phyloP scores from a whole-genome alignment of 805 yeast species.

The Starmerella roubikii region DNA sequence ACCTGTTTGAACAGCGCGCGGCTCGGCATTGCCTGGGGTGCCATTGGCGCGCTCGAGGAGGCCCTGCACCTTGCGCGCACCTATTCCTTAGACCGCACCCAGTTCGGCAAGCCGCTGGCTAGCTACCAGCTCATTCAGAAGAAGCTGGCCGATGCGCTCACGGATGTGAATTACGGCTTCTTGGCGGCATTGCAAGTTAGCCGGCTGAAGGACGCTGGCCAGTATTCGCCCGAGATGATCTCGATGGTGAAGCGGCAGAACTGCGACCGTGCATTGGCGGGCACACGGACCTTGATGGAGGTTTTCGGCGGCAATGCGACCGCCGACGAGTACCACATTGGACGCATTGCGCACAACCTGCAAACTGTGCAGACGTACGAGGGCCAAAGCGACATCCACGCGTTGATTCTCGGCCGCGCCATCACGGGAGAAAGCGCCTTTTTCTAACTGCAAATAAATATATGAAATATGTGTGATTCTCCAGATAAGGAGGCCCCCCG shows the following conservation, averaged over 20 bases:
- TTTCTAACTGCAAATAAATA: too few relatives aligned
- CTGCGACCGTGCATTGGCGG: constrained; percentile 31
- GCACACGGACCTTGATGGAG: constrained; percentile 30
- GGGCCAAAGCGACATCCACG: constrained; percentile 35
- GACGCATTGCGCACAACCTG: constrained; percentile 31
- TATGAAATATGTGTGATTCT: too few relatives aligned
- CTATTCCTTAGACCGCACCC: constrained; percentile 31
- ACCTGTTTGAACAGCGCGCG: constrained; percentile 33
- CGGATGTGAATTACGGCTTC: constrained; percentile 31
- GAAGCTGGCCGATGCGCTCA: constrained; percentile 32
- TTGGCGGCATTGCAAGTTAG: constrained; percentile 32
- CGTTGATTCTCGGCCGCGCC: constrained; percentile 31
- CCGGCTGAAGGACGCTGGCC: constrained; percentile 29
- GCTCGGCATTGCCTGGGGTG: constrained; percentile 34
- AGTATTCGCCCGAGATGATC: constrained; percentile 32
- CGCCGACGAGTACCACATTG: constrained; percentile 33
- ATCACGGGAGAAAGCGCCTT: constrained; percentile 31
- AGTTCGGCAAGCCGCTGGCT: constrained; percentile 32
- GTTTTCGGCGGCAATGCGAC: constrained; percentile 35
- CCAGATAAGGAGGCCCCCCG: too few relatives aligned
- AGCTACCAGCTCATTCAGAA: constrained; percentile 31
- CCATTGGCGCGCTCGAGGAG: constrained; percentile 34
- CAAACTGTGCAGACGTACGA: constrained; percentile 35
- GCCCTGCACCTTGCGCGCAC: constrained; percentile 28
- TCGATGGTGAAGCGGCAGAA: constrained; percentile 33